Base-by-base conservation (phyloP, 352 stramenopile species). In the Pythium plurisporium region DNA sequence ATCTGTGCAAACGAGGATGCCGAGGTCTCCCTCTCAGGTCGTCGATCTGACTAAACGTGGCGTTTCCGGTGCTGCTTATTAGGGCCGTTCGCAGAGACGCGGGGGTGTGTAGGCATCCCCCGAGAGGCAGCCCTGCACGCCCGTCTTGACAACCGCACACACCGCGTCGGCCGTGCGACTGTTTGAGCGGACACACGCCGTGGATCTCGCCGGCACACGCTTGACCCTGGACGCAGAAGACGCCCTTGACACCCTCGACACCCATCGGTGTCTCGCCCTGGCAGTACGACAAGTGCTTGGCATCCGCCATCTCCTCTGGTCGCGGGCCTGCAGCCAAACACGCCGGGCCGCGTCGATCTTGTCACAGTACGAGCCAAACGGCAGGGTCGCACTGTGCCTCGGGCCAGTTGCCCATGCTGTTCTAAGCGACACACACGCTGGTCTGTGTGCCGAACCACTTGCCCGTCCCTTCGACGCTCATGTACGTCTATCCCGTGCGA, bases 301-400 rank as follows among this genome's bases (percentile, higher is more conserved):
- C 15, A 5, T 44, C 38, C 6, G 38, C 38, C 38, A 26, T 27
- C 6, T 44, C 38, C 26, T 36, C n/a, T 38, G 26, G 44, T 51
- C 26, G n/a, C 4, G 6, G 27, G 30, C 44, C 41, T 52, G 25
- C 54, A 61, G 30, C 54, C 54, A 10, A 31, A 45, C 6, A 47
- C 54, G 31, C 54, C 54, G 20, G 52, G 20, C 41, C 3, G 3
- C 12, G 31, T 54, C 14, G 12, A 61, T 34, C 11, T 14, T 45
- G 41, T 36, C 54, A 27, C 54, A 61, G 54, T 61, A 61, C 15
- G 54, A 20, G 25, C 54, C 54, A 10, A 47, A 54, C 22, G 40
- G 25, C n/a, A 17, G 54, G 54, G 15, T 43, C 54, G 12, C 51
- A 36, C 34, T 52, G 54, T 4, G 31, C 38, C 19, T 54, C 54